phyloP scores from a whole-genome alignment of 23 red algal genomes.

The Chondrus crispus region DNA sequence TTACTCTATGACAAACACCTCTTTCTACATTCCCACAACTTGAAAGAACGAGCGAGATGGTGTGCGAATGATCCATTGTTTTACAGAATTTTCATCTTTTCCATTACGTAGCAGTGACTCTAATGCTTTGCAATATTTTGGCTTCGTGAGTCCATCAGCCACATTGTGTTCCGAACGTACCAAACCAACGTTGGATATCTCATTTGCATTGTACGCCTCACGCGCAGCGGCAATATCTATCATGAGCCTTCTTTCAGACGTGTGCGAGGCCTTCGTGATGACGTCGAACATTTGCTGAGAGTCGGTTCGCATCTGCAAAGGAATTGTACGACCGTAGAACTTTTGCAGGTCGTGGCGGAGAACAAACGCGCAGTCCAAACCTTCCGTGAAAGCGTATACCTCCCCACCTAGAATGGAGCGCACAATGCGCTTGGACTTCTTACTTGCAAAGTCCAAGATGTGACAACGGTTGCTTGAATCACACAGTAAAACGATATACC shows the following conservation, averaged over 20 bases:
- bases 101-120: neutral
- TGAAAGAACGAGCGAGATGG: no score
- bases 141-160: neutral
- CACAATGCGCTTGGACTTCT: neutral
- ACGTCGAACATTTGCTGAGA: neutral
- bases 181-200: neutral
- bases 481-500: neutral
- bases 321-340: neutral
- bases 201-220: neutral
- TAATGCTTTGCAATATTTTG: neutral
- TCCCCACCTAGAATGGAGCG: neutral
- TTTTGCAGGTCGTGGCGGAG: neutral
- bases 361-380: neutral
- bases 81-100: no score
- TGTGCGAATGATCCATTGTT: no score
- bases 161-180: neutral
- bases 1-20: no score
- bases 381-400: neutral
- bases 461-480: neutral
- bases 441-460: neutral
- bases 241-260: neutral
- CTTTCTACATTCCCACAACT: no score
- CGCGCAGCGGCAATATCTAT: neutral
- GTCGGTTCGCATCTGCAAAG: neutral
- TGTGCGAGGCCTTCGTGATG: neutral